Evolutionary conservation across 768 basidiomycete genomes (phyloP), one percentile per base, ranked within the genome.

Genomic region (Calocybe cyanea): DNA sequence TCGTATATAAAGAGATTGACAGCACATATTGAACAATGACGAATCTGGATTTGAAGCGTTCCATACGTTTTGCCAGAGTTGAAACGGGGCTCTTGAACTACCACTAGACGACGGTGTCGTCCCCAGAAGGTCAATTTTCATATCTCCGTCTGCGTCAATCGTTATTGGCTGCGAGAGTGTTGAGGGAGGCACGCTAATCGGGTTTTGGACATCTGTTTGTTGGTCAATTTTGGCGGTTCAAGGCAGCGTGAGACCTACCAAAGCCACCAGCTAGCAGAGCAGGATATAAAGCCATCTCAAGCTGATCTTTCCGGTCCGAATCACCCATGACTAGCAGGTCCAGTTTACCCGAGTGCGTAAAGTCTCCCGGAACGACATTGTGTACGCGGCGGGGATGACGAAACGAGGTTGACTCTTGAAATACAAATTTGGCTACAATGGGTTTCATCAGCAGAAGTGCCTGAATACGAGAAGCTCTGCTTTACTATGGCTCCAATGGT

Each of bases 361-460:
- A 96, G 66, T 99, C 96, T 17, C 89, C 91, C 0, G 94, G 93
- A 8, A 98, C 78, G 41, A 94, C 83, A 59, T 96, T 96, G 49
- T 78, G 67, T 17, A 96, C 72, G 23, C 70, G 72, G 20, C 62
- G 52, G 6, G 76, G 63, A 66, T 88, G 83, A 41, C 64, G 71
- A 54, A 88, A 72, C 6, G 76, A 64, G 5, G 68, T 62, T 4
- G 77, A 68, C 42, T 72, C 69, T 48, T 70, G 56, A 57, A 82
- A 89, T 0, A 57, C 50, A 51, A 85, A 92, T 13, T 67, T 65
- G 31, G 78, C 87, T 91, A 41, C 0, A 23, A n/a, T n/a, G n/a
- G n/a, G n/a, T 30, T 46, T 34, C 33, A 53, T 37, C 6, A 11
- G 5, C 25, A 28, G 11, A 38, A 36, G 24, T 37, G 43, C 43